Conservation (phyloP, 1,284 basidiomycete species). For the Tetrapyrgos nigripes region DNA sequence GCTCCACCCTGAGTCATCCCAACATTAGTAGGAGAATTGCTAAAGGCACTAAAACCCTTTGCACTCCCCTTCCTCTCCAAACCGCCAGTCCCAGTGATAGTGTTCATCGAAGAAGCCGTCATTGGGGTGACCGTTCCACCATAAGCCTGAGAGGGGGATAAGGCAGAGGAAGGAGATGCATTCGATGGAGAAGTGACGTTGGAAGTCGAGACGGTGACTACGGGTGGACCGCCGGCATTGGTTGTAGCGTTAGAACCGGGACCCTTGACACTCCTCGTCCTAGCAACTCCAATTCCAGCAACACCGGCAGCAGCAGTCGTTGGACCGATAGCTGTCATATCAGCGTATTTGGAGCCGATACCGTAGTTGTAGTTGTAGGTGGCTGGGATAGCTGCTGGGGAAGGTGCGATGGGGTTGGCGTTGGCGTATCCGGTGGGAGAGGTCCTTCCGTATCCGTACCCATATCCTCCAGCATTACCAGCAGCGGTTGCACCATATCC, state of each 20-base stretch:
- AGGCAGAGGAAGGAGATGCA: background rate
- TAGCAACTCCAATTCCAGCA: background rate
- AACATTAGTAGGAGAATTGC: background rate
- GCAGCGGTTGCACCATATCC: background rate
- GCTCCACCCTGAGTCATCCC: background rate
- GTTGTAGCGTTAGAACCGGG: too few relatives aligned
- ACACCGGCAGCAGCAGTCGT: background rate
- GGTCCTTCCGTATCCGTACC: background rate
- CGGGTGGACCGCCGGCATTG: background rate
- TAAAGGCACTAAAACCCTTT: background rate
- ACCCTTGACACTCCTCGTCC: background rate
- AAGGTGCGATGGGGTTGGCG: background rate
- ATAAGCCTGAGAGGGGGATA: background rate
- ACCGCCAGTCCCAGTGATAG: background rate
- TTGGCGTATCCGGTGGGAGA: background rate
- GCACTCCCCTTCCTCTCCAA: too few relatives aligned
- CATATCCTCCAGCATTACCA: too few relatives aligned
- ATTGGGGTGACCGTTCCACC: background rate
- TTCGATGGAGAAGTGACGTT: background rate
- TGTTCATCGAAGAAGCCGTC: background rate
- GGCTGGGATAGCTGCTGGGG: background rate
- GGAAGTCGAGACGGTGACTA: background rate
- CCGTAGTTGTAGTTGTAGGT: background rate
- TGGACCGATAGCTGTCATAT: background rate
- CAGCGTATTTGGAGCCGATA: background rate